Evolutionary conservation across 257 asterid genomes (phyloP), one percentile per base, ranked within the genome.

Genomic region (Solanum habrochaites): DNA sequence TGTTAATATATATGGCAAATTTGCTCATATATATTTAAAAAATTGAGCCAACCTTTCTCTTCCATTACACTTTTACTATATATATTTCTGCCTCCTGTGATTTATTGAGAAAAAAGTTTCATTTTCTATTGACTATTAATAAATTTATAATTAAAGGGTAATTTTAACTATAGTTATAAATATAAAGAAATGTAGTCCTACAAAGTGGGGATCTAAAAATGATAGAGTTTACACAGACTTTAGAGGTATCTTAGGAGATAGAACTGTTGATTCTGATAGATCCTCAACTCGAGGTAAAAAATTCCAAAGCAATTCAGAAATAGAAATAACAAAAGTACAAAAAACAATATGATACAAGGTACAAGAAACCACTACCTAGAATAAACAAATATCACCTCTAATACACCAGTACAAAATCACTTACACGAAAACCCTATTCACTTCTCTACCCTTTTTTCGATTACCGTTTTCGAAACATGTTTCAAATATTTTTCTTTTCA

Each of bases 201-300:
- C 32, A 11, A 2, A 64, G 16, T 64, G 0, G 3, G 29, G 8
- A 7, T n/a, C 71, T 64, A 8, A 11, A 11, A 18, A 64, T 2
- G 8, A 64, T n/a, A n/a, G 3, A n/a, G 0, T n/a, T 12, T 62
- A 23, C 13, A 1, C 8, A 62, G 1, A 1, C 1, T 2, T 62
- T 11, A 2, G 7, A 15, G 31, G 31, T 4, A 62, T n/a, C 70
- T 62, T 10, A 62, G 4, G 14, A n/a, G 4, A 5, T 64, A n/a
- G 0, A n/a, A 2, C 1, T 0, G 8, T 10, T n/a, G 2, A 10
- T 23, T 10, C 25, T 7, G 5, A 11, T 5, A n/a, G 2, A 23
- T 3, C 3, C 29, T 60, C 69, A 10, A 21, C 6, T 3, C 67
- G 3, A 58, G 67, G 1, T 2, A 60, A 60, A 60, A 60, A 29